phyloP scores from a whole-genome alignment of 345 rosid genomes.

The Murraya koenigii region DNA sequence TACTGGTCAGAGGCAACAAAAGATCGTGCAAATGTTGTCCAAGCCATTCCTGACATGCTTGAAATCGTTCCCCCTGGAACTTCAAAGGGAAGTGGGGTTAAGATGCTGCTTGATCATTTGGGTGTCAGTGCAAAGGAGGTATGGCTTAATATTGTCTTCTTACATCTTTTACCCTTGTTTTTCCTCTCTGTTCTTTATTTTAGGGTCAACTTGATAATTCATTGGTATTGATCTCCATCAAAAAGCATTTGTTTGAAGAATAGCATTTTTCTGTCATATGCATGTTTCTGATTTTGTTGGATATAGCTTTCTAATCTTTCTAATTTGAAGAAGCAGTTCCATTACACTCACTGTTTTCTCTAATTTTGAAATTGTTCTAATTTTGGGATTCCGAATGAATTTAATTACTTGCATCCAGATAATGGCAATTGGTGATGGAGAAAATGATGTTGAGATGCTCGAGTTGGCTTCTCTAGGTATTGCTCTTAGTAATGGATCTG shows the following conservation, averaged over 20 bases:
- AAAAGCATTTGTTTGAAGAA: not conserved
- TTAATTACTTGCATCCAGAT: constrained; percentile 41
- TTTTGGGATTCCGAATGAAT: not conserved
- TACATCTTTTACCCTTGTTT: not conserved
- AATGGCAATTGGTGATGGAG: constrained; percentile 97
- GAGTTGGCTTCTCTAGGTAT: constrained; percentile 79
- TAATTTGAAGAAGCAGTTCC: not conserved
- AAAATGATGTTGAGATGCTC: constrained; percentile 88
- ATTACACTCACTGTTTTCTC: not conserved
- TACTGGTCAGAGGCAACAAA: constrained; percentile 83
- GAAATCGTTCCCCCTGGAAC: constrained; percentile 86
- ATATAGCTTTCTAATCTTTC: not conserved
- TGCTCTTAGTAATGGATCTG: constrained; percentile 81
- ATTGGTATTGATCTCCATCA: not conserved
- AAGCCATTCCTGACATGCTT: constrained; percentile 83
- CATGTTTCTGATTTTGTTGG: not conserved
- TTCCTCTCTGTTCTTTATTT: not conserved
- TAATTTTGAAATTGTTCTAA: not conserved
- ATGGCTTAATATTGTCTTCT: not conserved
- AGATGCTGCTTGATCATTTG: constrained; percentile 72
- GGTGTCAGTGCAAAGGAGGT: constrained; percentile 74
- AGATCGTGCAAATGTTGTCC: constrained; percentile 64
- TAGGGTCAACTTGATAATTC: not conserved
- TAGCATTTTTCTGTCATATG: not conserved
- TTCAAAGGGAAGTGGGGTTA: constrained; percentile 82